Base-by-base conservation (phyloP, 2,329 filamentous ascomycete species). In the Xylariaceae sp. region DNA sequence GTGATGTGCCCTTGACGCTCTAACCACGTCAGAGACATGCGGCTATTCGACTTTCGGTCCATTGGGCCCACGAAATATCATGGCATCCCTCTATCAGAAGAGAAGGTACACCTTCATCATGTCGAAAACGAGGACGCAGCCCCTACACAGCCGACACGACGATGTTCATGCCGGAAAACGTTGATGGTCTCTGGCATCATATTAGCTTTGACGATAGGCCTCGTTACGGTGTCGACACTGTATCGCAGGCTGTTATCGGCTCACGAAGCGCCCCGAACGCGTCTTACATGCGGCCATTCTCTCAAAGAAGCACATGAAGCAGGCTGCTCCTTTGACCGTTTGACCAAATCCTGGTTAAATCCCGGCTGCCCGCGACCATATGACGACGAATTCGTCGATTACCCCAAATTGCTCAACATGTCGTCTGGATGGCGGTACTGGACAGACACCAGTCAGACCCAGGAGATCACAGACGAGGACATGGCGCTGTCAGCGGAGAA, bases 301-400 rank as follows among this genome's bases (percentile, higher is more conserved):
- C 18, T 54, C 18, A 45, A 47, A 18, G 48, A 48, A 39, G 52
- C 52, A 16, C 41, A 9, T n/a, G 22, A 31, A 33, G 41, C 45
- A 39, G 48, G 48, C 31, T 54, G 52, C 40, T 45, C 52, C 9
- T 54, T 54, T 36, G 52, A 54, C 31, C 39, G 45, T n/a, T 41
- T 54, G n/a, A 54, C 52, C 19, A 54, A 54, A 28, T 48, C 52
- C 13, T 54, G 52, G 52, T 48, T 54, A 5, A 44, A 39, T 10
- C 40, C 31, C 4, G 19, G 22, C 6, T 54, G 52, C 17, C 41
- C 52, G 9, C 52, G 52, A 13, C 6, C 22, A 18, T 54, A 54
- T 22, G 52, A 54, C 19, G 13, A 51, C 14, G 40, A 54, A 42
- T 54, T 54, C 31, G 12, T 51, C 17, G 22, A 45, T 2, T 48